Base-by-base conservation (phyloP, 371 early-diverging fungal species). In the Aphelidium insulamus region DNA sequence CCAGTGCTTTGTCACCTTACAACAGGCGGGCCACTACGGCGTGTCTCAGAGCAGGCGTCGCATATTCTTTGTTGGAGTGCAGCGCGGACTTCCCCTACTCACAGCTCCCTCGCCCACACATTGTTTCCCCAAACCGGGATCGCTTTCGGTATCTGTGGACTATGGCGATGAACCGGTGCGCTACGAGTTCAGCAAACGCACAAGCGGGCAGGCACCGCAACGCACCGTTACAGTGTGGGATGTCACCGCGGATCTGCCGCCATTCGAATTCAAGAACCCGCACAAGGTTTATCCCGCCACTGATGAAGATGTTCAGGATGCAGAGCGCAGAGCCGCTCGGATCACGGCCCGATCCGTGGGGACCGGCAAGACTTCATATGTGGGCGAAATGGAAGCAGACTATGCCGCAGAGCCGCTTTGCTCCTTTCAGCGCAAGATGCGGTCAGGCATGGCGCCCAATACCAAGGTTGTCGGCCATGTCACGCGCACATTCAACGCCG, bases 11-110 rank as follows among this genome's bases (percentile, higher is more conserved):
- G 59, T 69, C 31, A 48, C 52, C 17, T 41, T 69, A 12, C 50
- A 59, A 15, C 72, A 72, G 32, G 70, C 69, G 1, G 70, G 62
- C 5, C 45, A 58, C 34, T 49, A 59, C 37, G 67, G 66, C 6
- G 38, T 66, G 7, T 55, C 67, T 10, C 72, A 72, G 38, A 50
- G 50, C 5, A 57, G 72, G 14, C 54, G 62, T 4, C 63, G 70
- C 1, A 32, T 69, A 26, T 59, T 72, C 40, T 46, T 69, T 16
- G 59, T 64, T 62, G 70, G 58, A 0, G 50, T 59, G 14, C 48
- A 55, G 30, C 52, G 58, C 10, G 64, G 64, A 1, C 33, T 42
- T 17, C 35, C 43, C 2, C 43, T 72, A n/a, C 70, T 70, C 0
- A 44, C 45, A 15, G 59, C 61, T 31, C 70, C 70, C 0, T 45